These are phyloP conservation scores for Seiridium cupressi DNA, from an alignment of 2,329 filamentous ascomycete species.

Conservation along the genomic window DNA sequence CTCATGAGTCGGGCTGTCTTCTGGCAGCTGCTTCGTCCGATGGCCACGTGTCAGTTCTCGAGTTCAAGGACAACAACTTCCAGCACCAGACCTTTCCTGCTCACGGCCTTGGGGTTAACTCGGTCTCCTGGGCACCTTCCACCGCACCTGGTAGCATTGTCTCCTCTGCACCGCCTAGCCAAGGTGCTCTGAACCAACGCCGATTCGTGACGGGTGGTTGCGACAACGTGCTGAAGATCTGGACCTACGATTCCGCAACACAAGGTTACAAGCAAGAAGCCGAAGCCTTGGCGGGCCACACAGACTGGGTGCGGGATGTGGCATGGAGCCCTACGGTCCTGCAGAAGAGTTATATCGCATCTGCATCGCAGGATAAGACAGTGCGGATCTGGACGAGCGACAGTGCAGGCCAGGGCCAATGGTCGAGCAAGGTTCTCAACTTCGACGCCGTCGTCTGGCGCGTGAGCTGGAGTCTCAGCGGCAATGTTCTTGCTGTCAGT, in stretches of 20 bases:
- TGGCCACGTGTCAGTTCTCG: constrained; percentile 88
- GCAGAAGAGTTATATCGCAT: constrained; percentile 95
- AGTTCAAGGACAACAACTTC: constrained; percentile 96
- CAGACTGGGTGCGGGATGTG: constrained; percentile 96
- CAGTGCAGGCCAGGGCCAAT: constrained; percentile 64
- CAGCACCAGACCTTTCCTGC: constrained; percentile 86
- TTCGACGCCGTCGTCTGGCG: constrained; percentile 93
- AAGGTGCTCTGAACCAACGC: constrained; percentile 62
- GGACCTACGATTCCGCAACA: constrained; percentile 71
- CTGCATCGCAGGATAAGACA: constrained; percentile 93
- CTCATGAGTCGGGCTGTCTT: constrained; percentile 91
- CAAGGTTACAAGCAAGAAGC: constrained; percentile 62
- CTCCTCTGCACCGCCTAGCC: constrained; percentile 60
- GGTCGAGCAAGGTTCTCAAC: constrained; percentile 80
- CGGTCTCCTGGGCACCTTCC: constrained; percentile 90
- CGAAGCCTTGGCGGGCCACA: constrained; percentile 73
- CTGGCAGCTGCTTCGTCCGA: constrained; percentile 94
- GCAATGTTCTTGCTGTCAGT: constrained; percentile 92
- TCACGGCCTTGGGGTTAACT: constrained; percentile 92
- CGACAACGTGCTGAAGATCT: constrained; percentile 92
- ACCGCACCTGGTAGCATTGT: constrained; percentile 81
- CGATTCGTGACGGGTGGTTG: constrained; percentile 93
- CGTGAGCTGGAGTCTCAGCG: constrained; percentile 96
- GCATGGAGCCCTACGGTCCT: constrained; percentile 95
- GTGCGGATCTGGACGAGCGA: constrained; percentile 95